A percentile compares a stretch with the other conserved stretches of the same genome.
Conservation (phyloP, 768 basidiomycete genomes). For the Leucosporidium scottii region DNA sequence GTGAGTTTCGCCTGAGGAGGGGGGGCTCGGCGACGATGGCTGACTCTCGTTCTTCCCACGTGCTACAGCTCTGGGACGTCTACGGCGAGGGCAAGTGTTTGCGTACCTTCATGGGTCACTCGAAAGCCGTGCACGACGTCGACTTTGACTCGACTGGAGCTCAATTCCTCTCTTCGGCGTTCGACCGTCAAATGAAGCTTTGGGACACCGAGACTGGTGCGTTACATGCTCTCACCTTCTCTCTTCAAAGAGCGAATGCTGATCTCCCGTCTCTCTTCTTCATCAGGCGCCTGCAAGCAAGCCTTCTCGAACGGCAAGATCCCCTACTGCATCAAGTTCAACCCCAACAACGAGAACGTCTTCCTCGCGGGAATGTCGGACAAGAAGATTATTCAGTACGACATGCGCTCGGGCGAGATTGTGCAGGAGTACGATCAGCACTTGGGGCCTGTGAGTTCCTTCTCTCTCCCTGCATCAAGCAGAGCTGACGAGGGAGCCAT, state of each 20-base stretch:
- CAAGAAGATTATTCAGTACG: conserved; percentile 98
- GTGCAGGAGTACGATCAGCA: conserved; percentile 99
- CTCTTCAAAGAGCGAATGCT: neutral
- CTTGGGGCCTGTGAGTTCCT: conserved; percentile 69
- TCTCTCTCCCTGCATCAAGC: neutral
- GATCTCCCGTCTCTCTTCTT: neutral
- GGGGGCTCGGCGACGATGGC: neutral
- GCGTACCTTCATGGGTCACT: conserved; percentile 93
- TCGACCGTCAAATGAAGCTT: conserved; percentile 95
- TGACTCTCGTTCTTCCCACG: conserved; percentile 8
- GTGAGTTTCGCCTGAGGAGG: conserved; percentile 42
- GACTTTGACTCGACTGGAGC: conserved; percentile 89
- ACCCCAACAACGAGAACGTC: conserved; percentile 93
- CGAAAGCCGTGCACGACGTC: conserved; percentile 92
- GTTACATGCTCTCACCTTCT: neutral
- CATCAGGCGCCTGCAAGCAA: conserved; percentile 78
- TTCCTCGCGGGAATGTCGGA: conserved; percentile 98
- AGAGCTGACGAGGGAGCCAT: neutral
- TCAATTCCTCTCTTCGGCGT: conserved; percentile 82
- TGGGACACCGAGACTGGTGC: conserved; percentile 95
- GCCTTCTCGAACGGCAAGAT: conserved; percentile 97
- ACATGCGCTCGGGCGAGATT: conserved; percentile 89
- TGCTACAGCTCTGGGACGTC: conserved; percentile 85
- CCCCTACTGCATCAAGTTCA: conserved; percentile 88
- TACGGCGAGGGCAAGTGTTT: conserved; percentile 95